Conservation (phyloP, 441 rosid genomes). For the Erodium trifolium region DNA sequence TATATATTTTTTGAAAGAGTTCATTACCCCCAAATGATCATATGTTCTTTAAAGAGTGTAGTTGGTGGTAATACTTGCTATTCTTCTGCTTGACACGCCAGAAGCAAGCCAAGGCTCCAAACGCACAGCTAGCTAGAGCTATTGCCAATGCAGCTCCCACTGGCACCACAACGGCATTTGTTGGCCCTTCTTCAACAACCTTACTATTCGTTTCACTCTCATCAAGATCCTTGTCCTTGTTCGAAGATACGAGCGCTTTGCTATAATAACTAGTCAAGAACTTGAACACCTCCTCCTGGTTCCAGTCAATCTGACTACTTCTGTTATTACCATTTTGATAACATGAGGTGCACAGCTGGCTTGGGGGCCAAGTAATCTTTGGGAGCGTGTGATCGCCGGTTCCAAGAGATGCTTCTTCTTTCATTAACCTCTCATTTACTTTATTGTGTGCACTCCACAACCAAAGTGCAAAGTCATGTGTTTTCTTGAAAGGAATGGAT, state of each 20-base stretch:
- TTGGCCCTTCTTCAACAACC: conserved; percentile 37
- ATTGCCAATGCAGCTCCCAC: conserved; percentile 93
- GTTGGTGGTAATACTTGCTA: conserved; percentile 81
- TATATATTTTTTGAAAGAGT: not conserved
- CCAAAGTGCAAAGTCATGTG: conserved; percentile 81
- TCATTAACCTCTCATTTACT: conserved; percentile 72
- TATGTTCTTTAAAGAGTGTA: conserved; percentile 67
- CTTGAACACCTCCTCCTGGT: conserved; percentile 51
- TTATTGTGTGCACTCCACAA: conserved; percentile 81
- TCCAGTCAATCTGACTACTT: conserved; percentile 40
- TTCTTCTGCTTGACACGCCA: conserved; percentile 97
- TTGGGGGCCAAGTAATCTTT: conserved; percentile 88
- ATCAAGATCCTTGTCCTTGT: conserved; percentile 44
- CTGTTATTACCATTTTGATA: conserved; percentile 17
- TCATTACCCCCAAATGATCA: conserved; percentile 18
- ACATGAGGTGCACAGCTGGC: conserved; percentile 74
- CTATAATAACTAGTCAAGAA: conserved; percentile 70
- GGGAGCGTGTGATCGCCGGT: conserved; percentile 87
- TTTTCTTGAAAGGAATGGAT: conserved; percentile 48
- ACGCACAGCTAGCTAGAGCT: conserved; percentile 90
- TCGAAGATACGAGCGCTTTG: conserved; percentile 44
- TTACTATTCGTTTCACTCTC: conserved; percentile 29
- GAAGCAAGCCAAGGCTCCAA: conserved; percentile 95
- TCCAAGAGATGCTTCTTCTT: conserved; percentile 63
- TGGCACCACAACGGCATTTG: conserved; percentile 76